A percentile compares a stretch with the other conserved stretches of the same genome.
Evolutionary conservation across 768 basidiomycete genomes (phyloP).

Genomic region (Tricholomella constricta): DNA sequence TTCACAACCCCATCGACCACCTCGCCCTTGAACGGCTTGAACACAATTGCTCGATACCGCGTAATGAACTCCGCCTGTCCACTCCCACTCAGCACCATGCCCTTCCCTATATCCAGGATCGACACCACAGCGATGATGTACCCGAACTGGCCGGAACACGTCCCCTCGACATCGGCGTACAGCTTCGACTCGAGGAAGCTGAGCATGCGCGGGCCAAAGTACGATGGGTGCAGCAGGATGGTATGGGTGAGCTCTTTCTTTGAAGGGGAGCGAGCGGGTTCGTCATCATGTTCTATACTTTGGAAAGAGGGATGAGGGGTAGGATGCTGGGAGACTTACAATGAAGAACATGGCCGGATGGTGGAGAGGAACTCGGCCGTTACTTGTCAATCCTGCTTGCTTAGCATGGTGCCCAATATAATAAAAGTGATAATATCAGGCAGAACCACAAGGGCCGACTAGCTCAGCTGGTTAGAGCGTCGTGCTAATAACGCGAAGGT

Average conservation of each 20-base stretch:
- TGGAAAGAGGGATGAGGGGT: neutral
- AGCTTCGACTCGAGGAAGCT: slow-evolving; percentile 92
- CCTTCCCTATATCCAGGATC: slow-evolving; percentile 89
- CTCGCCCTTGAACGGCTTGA: slow-evolving; percentile 99
- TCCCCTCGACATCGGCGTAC: slow-evolving; percentile 95
- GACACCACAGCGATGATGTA: slow-evolving; percentile 93
- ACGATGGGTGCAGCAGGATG: slow-evolving; percentile 95
- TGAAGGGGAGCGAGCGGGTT: slow-evolving; percentile 5
- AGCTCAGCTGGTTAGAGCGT: slow-evolving; percentile 96
- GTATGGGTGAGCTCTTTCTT: slow-evolving; percentile 99
- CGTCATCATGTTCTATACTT: neutral
- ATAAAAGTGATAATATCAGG: neutral
- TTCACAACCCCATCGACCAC: slow-evolving; percentile 96
- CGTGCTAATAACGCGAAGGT: slow-evolving; percentile 87
- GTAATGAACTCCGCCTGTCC: slow-evolving; percentile 97
- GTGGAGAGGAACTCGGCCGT: neutral
- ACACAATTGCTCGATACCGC: slow-evolving; percentile 93
- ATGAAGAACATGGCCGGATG: slow-evolving; percentile 66
- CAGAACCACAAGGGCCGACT: slow-evolving; percentile 66
- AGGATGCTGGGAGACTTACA: slow-evolving; percentile 40
- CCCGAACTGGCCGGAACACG: slow-evolving; percentile 93
- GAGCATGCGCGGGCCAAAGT: slow-evolving; percentile 95
- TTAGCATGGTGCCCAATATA: too few species aligned
- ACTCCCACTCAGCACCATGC: slow-evolving; percentile 87
- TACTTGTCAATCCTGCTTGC: too few species aligned